Evolutionary conservation across 176 grass and related monocot species (phyloP), one percentile per base, ranked within the genome.

Genomic region (Areca catechu): DNA sequence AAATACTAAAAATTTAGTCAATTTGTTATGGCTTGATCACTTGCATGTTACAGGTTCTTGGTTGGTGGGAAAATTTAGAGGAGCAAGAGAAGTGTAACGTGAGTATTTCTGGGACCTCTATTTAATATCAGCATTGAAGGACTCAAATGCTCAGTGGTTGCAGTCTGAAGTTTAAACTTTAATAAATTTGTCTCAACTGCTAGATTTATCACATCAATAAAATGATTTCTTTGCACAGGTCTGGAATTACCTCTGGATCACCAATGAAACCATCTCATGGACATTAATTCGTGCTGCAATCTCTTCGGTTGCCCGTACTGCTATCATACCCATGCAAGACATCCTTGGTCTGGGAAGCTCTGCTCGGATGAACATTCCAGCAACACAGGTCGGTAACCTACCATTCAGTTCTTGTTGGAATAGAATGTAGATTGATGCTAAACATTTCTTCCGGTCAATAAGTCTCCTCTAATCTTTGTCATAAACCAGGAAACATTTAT

Each of bases 311-410:
- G 91, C 91, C 10, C 76, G 72, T 50, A 96, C 83, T 48, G 71
- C 77, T 56, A 70, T 96, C 69, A 57, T 90, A 71, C 73, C 83
- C 29, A 84, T 96, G 74, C 91, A 90, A 62, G 91, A 90, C 64
- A 83, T 90, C 57, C 86, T 96, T 37, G n/a, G 80, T 56, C 80
- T 96, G 0, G 80, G 67, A 24, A 96, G 80, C 71, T 76, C 59
- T 65, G 91, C 80, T 66, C 65, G 91, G 71, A 96, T 91, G 86
- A 97, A 97, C 57, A 91, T 75, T 54, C 86, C 86, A 58, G 92
- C 86, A 58, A 97, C 86, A 10, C 86, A 97, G 80, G 92, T 88
- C 29, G 16, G 65, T 63, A 27, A 22, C 24, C 5, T n/a, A n/a
- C 2, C 20, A 5, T 4, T 62, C 5, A 14, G n/a, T 23, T 49